Evolutionary conservation across 352 stramenopile genomes (phyloP), one percentile per base, ranked within the genome.

Genomic region (Globisporangium nunn): DNA sequence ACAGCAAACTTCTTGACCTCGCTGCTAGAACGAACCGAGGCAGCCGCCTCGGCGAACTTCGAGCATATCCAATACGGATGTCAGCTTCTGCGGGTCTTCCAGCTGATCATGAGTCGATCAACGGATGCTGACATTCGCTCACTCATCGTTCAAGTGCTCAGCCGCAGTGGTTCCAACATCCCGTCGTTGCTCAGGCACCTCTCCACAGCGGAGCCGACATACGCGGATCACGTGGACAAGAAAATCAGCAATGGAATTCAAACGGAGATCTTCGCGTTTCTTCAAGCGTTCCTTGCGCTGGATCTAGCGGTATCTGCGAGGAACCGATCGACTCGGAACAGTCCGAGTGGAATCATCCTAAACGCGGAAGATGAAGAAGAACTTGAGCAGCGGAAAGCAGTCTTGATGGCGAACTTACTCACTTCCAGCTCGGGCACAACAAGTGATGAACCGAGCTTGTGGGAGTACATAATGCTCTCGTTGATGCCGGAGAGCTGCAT

Each of bases 351-450:
- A 15, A 39, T 6, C 10, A 53, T 23, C 14, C n/a, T 39, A 11
- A 53, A 60, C 40, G 41, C 64, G 31, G 66, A 78, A 39, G 78
- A 88, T 46, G 53, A 65, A 18, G 75, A 83, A 37, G 56, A 65
- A 5, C 68, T 82, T n/a, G 75, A 86, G 51, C 75, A 88, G 48
- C 62, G 78, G 3, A 85, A 82, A 63, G 74, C 68, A 47, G 68
- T 79, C 46, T 62, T 88, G 17, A 66, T 88, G 18, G 72, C 72
- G 6, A 61, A 56, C 12, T 50, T 82, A 29, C 39, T 87, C n/a
- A 70, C 67, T 6, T 63, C 70, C 4, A 62, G 62, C 2, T 50
- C 72, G n/a, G 64, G 64, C 18, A 65, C 58, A 10, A 39, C 67
- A 1, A 48, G 73, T 48, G 55, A 75, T 33, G 73, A 86, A 1